Conservation (phyloP, 768 basidiomycete species). For the Pulveroboletus sp. region DNA sequence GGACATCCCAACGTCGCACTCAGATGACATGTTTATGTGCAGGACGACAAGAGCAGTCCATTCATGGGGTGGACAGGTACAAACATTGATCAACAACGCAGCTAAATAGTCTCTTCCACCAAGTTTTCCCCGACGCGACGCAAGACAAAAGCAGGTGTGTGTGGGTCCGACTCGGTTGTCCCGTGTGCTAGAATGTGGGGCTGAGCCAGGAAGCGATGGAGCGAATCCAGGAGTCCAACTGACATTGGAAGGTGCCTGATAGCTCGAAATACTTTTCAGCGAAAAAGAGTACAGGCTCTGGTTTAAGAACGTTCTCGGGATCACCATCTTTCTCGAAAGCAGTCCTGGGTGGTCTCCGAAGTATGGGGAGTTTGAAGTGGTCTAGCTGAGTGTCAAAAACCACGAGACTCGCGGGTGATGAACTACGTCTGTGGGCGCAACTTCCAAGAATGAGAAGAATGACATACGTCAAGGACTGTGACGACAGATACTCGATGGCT, state of each 20-base stretch:
- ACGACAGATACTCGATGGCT: constrained; percentile 34
- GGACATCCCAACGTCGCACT: constrained; percentile 7
- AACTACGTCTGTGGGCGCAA: constrained; percentile 7
- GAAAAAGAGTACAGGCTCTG: constrained; percentile 37
- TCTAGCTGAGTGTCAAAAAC: constrained; percentile 61
- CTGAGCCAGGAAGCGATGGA: neutral
- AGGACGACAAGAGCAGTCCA: neutral
- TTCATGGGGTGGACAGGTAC: neutral
- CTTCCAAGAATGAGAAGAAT: neutral
- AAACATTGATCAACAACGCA: constrained; percentile 19
- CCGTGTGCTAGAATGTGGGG: constrained; percentile 7
- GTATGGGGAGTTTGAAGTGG: constrained; percentile 45
- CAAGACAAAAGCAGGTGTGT: constrained; percentile 6
- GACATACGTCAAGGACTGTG: constrained; percentile 20
- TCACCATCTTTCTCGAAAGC: constrained; percentile 14
- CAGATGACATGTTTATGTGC: constrained; percentile 17
- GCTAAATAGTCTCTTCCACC: neutral
- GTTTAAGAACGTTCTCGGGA: constrained; percentile 19
- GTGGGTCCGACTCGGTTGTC: constrained; percentile 1
- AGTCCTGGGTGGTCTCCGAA: constrained; percentile 26
- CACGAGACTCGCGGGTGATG: constrained; percentile 35
- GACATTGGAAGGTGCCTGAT: constrained; percentile 40
- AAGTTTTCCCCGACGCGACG: constrained; percentile 8
- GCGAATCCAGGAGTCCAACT: constrained; percentile 25
- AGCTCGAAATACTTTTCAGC: constrained; percentile 55